Conservation (phyloP, 2,329 filamentous ascomycete species). For the Pseudogymnoascus sp. region DNA sequence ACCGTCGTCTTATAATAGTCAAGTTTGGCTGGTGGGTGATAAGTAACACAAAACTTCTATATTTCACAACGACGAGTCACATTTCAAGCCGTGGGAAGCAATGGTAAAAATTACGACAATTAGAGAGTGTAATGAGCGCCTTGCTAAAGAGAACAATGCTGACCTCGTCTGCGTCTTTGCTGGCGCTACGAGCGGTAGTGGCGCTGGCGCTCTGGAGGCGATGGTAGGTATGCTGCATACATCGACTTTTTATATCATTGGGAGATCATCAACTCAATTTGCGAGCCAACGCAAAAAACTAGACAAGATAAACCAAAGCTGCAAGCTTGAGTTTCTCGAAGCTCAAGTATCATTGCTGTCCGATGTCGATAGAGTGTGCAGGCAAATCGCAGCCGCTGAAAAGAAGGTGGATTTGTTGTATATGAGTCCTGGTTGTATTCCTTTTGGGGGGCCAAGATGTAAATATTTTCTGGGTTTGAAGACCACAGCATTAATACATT, state of each 20-base stretch:
- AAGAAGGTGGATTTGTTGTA: conserved; percentile 39
- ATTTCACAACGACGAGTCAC: neutral
- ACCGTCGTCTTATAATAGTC: neutral
- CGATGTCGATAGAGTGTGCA: conserved; percentile 41
- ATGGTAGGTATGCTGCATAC: conserved; percentile 9
- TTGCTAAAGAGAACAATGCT: conserved; percentile 11
- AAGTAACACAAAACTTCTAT: neutral
- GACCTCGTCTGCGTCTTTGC: conserved; percentile 40
- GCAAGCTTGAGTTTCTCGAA: conserved; percentile 39
- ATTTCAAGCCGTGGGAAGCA: conserved; percentile 14
- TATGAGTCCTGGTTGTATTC: conserved; percentile 33
- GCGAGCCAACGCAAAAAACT: conserved; percentile 31
- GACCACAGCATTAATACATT: conserved; percentile 16
- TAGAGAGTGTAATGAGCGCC: conserved; percentile 5
- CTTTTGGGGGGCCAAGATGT: conserved; percentile 23
- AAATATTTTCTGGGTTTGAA: conserved; percentile 14
- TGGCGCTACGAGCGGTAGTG: conserved; percentile 42
- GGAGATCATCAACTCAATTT: neutral
- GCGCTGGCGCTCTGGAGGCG: conserved; percentile 17
- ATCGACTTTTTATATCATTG: conserved; percentile 9
- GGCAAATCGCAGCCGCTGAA: conserved; percentile 37
- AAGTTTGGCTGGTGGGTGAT: neutral
- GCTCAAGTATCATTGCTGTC: conserved; percentile 41
- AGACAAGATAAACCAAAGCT: conserved; percentile 33
- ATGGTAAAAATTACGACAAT: conserved; percentile 6